Conservation (phyloP, 768 basidiomycete genomes). For the Lactarius evosmus region DNA sequence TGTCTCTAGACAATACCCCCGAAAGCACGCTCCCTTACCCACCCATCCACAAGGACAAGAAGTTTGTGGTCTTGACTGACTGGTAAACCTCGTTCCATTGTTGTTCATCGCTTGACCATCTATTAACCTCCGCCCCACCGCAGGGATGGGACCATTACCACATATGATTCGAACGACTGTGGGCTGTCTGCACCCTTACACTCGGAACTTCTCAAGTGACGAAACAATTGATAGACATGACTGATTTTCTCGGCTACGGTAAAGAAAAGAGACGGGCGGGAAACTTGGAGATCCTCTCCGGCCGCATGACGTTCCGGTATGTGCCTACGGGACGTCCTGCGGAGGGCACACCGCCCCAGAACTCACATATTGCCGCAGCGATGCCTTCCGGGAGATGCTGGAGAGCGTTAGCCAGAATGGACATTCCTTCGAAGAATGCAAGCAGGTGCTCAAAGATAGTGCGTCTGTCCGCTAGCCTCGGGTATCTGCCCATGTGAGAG, state of each 20-base stretch:
- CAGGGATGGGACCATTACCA: slow-evolving; percentile 95
- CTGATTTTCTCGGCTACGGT: slow-evolving; percentile 89
- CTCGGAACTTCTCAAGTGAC: neutral
- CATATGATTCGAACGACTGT: slow-evolving; percentile 92
- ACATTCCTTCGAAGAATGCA: slow-evolving; percentile 83
- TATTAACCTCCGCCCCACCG: neutral
- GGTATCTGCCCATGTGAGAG: slow-evolving; percentile 5
- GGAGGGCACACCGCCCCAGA: neutral
- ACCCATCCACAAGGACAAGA: slow-evolving; percentile 72
- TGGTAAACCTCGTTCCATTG: slow-evolving; percentile 55
- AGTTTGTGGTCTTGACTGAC: slow-evolving; percentile 85
- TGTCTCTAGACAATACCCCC: slow-evolving; percentile 35
- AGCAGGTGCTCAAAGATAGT: slow-evolving; percentile 71
- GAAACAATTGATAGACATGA: slow-evolving; percentile 55
- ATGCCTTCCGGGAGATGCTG: slow-evolving; percentile 86
- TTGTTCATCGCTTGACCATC: neutral
- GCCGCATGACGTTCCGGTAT: slow-evolving; percentile 65
- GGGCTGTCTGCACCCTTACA: slow-evolving; percentile 30
- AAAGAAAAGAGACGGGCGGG: slow-evolving; percentile 64
- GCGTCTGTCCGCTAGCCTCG: slow-evolving; percentile 28
- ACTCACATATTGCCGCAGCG: slow-evolving; percentile 44
- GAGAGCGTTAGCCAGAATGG: slow-evolving; percentile 70
- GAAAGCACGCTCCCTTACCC: slow-evolving; percentile 78
- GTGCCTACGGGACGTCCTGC: slow-evolving; percentile 14
- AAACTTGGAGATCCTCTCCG: slow-evolving; percentile 70